Evolutionary conservation across 139 green algal species (phyloP), one percentile per base, ranked within the genome.

Genomic region (Auxenochlorella protothecoides): DNA sequence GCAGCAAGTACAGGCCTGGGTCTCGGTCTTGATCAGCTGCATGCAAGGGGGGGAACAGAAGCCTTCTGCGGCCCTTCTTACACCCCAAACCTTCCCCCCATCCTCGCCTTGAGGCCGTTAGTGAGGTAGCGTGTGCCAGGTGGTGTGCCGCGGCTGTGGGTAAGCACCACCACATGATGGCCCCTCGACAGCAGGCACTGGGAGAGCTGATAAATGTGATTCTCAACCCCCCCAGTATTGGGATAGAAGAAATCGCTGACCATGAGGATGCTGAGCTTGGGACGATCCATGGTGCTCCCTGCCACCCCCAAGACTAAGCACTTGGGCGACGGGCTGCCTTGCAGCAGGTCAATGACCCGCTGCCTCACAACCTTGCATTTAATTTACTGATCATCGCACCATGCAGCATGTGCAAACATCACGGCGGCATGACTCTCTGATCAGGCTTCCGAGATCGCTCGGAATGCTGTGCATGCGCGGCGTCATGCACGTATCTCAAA

Each of bases 221-320:
- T 96, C 74, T 99, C 94, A 5, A 99, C 93, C 4, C 94, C 94
- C 8, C 94, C 94, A 10, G 89, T 85, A 70, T 93, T 96, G 9
- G 94, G 94, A 62, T 93, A 95, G 80, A 99, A 97, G 76, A 98
- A 98, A 70, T 99, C 94, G 53, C 76, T 91, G n/a, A 97, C 91
- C 87, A 98, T 93, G 15, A 94, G 66, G 16, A 96, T 76, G 56
- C 76, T 14, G 6, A 76, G 52, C 5, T 9, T 62, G 57, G 57
- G 57, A 11, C 9, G 57, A 62, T 62, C 9, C 57, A 62, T 62
- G 57, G 57, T 11, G 57, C 0, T 11, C 9, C 9, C 11, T 62
- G 9, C 9, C 57, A 9, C 57, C 11, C 57, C 57, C 9, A 9
- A 9, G 57, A 62, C 57, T 9, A 44, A 44, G 27, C 27, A 44